Conservation (phyloP, 495 filamentous ascomycete species). For the Neurospora pannonica region DNA sequence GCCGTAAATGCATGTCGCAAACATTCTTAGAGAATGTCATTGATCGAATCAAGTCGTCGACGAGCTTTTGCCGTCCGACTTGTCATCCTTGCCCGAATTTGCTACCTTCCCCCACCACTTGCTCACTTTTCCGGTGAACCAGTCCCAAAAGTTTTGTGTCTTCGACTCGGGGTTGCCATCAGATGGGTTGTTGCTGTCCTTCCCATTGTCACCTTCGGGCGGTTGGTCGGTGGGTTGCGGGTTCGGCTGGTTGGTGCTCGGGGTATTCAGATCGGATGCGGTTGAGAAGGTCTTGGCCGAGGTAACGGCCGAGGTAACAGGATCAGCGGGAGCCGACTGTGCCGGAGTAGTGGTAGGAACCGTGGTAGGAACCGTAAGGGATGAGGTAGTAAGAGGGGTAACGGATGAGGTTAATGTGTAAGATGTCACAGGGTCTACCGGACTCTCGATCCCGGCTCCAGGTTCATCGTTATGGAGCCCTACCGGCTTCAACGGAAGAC, state of each 20-base stretch:
- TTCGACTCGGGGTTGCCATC: constrained; percentile 7
- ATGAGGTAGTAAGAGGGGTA: background rate
- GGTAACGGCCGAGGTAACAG: background rate
- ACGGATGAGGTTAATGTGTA: constrained; percentile 3
- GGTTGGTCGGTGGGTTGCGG: constrained; percentile 11
- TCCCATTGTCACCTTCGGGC: background rate
- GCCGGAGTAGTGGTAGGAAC: background rate
- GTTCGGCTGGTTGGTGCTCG: constrained; percentile 11
- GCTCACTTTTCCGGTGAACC: constrained; percentile 38
- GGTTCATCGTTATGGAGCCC: constrained; percentile 47
- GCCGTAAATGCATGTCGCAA: background rate
- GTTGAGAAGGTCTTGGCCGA: background rate
- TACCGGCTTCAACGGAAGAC: constrained; percentile 61
- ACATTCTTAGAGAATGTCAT: background rate
- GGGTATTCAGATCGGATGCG: background rate
- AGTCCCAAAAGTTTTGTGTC: constrained; percentile 35
- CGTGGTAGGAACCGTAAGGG: background rate
- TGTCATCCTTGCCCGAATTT: constrained; percentile 6
- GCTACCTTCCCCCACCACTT: constrained; percentile 31
- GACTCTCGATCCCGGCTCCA: constrained; percentile 18
- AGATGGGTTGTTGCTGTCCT: background rate
- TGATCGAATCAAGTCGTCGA: background rate
- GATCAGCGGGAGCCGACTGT: constrained; percentile 3
- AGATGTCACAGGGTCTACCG: constrained; percentile 23
- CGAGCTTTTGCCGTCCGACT: background rate